These are phyloP conservation scores for Ceriops tagal DNA, from an alignment of 345 rosid species.

Conservation along the genomic window DNA sequence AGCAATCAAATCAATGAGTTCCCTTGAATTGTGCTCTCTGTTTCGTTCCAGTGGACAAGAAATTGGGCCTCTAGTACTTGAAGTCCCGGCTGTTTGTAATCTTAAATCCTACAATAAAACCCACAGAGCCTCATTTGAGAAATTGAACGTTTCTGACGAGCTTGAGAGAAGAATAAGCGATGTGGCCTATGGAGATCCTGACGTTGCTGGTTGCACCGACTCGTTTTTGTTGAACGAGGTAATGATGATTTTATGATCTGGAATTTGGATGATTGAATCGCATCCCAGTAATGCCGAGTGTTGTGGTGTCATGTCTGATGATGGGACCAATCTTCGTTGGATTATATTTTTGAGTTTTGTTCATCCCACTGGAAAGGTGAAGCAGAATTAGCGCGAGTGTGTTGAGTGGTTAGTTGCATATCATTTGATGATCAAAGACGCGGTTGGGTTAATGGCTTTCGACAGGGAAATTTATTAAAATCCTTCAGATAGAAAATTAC, in stretches of 20 bases:
- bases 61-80: conserved; percentile 51
- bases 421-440: no score
- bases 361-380: no score
- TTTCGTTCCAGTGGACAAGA: conserved; percentile 64
- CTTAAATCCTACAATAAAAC: conserved; percentile 27
- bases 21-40: not conserved
- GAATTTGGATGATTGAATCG: not conserved
- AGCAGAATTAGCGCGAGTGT: no score
- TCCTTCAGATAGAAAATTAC: not conserved
- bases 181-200: conserved; percentile 28
- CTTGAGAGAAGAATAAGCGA: conserved; percentile 18
- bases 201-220: conserved; percentile 42
- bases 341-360: no score
- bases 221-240: conserved; percentile 70
- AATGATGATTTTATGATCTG: not conserved
- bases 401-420: no score
- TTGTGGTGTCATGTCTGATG: not conserved
- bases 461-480: no score
- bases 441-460: no score
- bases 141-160: conserved; percentile 23
- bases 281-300: not conserved
- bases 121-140: conserved; percentile 28
- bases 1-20: not conserved
- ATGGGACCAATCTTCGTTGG: no score
- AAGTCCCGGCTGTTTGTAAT: conserved; percentile 34